Base-by-base conservation (phyloP, 208 protist species). In the Phytomonas francai region DNA sequence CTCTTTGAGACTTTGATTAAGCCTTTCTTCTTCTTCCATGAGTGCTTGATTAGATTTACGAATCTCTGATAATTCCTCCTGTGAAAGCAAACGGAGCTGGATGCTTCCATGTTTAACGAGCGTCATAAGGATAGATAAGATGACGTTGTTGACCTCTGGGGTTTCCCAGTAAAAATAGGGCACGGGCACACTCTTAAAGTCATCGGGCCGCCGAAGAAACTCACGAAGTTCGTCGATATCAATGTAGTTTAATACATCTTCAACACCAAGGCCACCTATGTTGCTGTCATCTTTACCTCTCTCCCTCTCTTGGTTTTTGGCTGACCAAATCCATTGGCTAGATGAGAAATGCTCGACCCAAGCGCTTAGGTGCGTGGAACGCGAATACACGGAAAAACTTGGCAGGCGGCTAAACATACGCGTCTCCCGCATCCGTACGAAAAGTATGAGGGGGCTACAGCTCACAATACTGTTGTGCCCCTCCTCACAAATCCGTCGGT, bases 381-480 rank as follows among this genome's bases (percentile, higher is more conserved):
- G 66, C 19, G 77, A 58, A 56, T 87, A 76, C 25, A 86, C 16
- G 34, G 56, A 62, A 25, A 89, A 12, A 39, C 67, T 39, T 3
- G 84, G 84, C 28, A 82, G 63, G 31, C 58, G 45, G 12, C 61
- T 67, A 30, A 79, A 76, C 8, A 62, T 36, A 14, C 64, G 28
- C 0, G 49, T 64, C 22, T 77, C 65, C 29, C 42, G 61, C 19
- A 72, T 74, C 33, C 79, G 62, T 34, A 90, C 39, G 65, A 87
- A 85, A 29, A 90, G 70, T 29, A 83, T 67, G 22, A 90, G 22
- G n/a, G 84, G 84, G 67, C 81, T 90, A 57, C 84, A 90, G 60
- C 84, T 81, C 19, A 85, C 62, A 64, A 90, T 79, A 42, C 58
- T 82, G 29, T 45, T 28, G 49, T 86, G 77, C 28, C 73, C 70